Evolutionary conservation across 2,329 filamentous ascomycete genomes (phyloP), one percentile per base, ranked within the genome.

Genomic region (Aspergillus fijiensis): DNA sequence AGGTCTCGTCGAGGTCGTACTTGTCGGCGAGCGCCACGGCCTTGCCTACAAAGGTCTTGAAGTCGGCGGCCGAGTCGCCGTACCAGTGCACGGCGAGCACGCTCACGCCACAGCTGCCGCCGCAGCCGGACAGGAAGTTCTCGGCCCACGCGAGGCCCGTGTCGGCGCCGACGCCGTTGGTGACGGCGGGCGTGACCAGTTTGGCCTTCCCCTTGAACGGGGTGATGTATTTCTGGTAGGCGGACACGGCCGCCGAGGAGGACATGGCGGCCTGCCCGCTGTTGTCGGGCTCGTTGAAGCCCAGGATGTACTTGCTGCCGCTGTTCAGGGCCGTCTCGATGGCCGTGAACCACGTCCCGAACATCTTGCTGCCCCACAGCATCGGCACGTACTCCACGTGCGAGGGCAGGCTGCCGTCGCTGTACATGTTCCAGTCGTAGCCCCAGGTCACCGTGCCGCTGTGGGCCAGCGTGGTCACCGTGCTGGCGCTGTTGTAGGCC

Each of bases 261-360:
- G 68, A 64, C 68, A 81, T 76, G 64, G 69, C 67, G 51, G 79
- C 69, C 66, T 80, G 79, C 2, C 63, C 62, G 56, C 61, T 10
- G 10, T 71, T 68, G 64, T 81, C 79, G 27, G 79, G 79, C 65
- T 81, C 79, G 69, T 81, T 81, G 73, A 81, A 80, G 39, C 73
- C 75, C 50, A 81, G 65, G 35, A 80, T 69, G 60, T 78, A 74
- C 27, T 63, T 68, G 62, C 69, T 71, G 52, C 74, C 76, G 47
- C 70, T 70, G 31, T 69, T 65, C 10, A 80, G 70, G 23, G 71
- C 69, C 7, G 68, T 69, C 35, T 73, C 65, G 58, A 77, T 71
- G 52, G 72, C 71, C 10, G 67, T 56, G 25, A 67, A 51, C 77
- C 77, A 81, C 52, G 60, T 65, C 33, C 60, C 63, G 61, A 77